phyloP scores from a whole-genome alignment of 495 filamentous ascomycete genomes.

The Acidiella bohemica region DNA sequence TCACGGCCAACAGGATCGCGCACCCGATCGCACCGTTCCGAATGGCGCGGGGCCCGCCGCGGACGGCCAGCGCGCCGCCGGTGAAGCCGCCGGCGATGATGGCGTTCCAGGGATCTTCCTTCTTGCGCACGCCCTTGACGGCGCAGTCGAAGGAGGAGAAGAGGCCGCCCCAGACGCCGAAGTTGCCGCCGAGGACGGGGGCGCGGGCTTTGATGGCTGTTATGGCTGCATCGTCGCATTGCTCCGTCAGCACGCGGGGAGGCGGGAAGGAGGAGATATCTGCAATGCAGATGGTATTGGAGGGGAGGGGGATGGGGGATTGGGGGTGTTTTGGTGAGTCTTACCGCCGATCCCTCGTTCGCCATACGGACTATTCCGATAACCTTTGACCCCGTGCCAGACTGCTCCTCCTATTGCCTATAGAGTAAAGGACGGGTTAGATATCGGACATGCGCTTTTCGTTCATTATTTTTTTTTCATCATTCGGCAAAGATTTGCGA shows the following conservation, averaged over 20 bases:
- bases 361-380: constrained; percentile 76
- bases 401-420: constrained; percentile 79
- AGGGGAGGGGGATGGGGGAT: no score
- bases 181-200: constrained; percentile 92
- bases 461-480: not conserved
- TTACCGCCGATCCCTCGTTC: constrained; percentile 79
- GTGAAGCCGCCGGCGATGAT: constrained; percentile 96
- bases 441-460: no score
- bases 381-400: constrained; percentile 98
- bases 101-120: constrained; percentile 95
- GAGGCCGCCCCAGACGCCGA: constrained; percentile 91
- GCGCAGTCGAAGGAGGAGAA: constrained; percentile 94
- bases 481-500: not conserved
- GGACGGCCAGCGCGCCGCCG: constrained; percentile 75
- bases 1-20: constrained; percentile 83
- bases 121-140: constrained; percentile 84
- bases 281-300: no score
- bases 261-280: no score
- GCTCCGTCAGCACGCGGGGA: no score
- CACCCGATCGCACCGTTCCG: constrained; percentile 93
- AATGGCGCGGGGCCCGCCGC: constrained; percentile 77
- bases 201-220: constrained; percentile 96
- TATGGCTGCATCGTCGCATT: constrained; percentile 36
- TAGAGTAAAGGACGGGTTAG: constrained; percentile 8
- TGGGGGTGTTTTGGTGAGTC: no score